Conservation (phyloP, 2,329 filamentous ascomycete genomes). For the Thelonectria rubi region DNA sequence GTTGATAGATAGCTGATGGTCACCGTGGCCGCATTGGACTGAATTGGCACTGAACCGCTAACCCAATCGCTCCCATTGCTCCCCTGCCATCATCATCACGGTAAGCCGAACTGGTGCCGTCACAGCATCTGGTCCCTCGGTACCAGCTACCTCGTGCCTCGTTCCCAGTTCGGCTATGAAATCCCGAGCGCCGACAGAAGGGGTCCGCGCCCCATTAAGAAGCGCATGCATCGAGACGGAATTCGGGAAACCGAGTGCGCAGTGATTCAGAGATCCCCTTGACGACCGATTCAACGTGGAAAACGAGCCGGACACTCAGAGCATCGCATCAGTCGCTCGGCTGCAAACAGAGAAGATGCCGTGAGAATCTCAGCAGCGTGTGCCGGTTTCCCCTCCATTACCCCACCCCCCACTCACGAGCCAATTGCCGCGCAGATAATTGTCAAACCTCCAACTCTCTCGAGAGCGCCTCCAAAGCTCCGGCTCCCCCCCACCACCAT, state of each 20-base stretch:
- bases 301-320: not conserved
- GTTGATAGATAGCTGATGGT: no score
- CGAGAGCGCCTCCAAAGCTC: not conserved
- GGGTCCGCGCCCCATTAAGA: not conserved
- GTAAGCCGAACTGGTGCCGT: slow-evolving; percentile 32
- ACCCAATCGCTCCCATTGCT: no score
- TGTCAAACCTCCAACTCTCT: slow-evolving; percentile 28
- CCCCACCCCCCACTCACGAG: slow-evolving; percentile 14
- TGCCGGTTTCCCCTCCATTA: not conserved
- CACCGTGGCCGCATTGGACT: no score
- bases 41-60: no score
- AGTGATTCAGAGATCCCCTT: not conserved
- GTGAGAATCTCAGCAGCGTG: not conserved
- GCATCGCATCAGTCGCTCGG: not conserved
- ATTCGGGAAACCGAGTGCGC: not conserved
- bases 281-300: no score
- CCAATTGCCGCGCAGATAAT: slow-evolving; percentile 40
- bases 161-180: slow-evolving; percentile 34
- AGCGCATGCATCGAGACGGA: slow-evolving; percentile 1
- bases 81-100: not conserved
- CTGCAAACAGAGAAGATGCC: not conserved
- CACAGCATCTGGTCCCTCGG: slow-evolving; percentile 33
- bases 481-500: slow-evolving; percentile 22
- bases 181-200: slow-evolving; percentile 35
- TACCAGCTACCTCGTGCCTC: slow-evolving; percentile 27